A percentile compares a stretch with the other conserved stretches of the same genome.
Conservation (phyloP, 1,284 basidiomycete genomes). For the Ceratobasidium sp. region DNA sequence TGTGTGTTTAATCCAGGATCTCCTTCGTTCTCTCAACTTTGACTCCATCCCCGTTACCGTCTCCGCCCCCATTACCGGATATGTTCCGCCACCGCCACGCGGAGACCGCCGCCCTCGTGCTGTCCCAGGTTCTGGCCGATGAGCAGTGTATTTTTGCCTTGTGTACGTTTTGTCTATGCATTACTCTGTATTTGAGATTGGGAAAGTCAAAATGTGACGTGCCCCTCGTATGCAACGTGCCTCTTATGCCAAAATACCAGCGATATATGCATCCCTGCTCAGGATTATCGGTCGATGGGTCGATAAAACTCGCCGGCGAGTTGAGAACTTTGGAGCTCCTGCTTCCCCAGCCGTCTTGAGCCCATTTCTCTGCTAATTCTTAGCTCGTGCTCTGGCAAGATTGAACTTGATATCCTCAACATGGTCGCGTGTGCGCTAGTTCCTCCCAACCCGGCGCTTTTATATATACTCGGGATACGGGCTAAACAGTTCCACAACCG, state of each 20-base stretch:
- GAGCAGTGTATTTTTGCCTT: slow-evolving; percentile 22
- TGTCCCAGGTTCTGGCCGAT: slow-evolving; percentile 83
- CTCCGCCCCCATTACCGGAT: slow-evolving; percentile 73
- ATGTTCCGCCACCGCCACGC: slow-evolving; percentile 70
- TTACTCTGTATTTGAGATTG: slow-evolving; percentile 31
- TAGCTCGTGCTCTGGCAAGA: neutral
- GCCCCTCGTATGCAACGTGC: slow-evolving; percentile 30
- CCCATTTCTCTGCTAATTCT: no score
- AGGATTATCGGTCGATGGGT: neutral
- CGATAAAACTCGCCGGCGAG: no score
- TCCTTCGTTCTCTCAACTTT: slow-evolving; percentile 91
- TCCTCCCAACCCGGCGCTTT: neutral
- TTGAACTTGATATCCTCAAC: no score
- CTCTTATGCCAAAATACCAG: slow-evolving; percentile 29
- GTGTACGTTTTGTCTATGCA: slow-evolving; percentile 39
- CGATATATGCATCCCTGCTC: slow-evolving; percentile 25
- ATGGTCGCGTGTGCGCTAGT: no score
- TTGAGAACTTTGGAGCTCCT: neutral
- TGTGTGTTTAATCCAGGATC: slow-evolving; percentile 68
- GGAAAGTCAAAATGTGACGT: slow-evolving; percentile 18
- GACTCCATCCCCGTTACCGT: slow-evolving; percentile 85
- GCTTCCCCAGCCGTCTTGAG: neutral
- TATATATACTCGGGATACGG: neutral
- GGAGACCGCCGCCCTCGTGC: slow-evolving; percentile 74
- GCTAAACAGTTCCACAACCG: no score